Conservation (phyloP, 129 eudicot species). For the Ambrosia trifida region DNA sequence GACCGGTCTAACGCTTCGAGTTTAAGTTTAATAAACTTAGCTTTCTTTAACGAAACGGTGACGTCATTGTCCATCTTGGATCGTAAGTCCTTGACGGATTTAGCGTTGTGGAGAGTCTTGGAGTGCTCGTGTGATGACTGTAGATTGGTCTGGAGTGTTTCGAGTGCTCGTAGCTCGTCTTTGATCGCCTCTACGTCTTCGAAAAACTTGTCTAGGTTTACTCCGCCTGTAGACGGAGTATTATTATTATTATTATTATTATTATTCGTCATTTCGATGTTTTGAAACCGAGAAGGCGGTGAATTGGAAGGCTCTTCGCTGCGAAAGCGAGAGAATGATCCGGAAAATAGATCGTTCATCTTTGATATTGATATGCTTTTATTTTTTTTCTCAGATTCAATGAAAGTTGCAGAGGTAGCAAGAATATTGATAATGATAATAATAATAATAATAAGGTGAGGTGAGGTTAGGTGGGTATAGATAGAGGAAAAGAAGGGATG, state of each 20-base stretch:
- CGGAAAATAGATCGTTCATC: conserved; percentile 82
- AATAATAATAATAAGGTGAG: no score
- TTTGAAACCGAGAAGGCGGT: conserved; percentile 32
- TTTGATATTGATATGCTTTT: neutral
- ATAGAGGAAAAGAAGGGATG: conserved; percentile 10
- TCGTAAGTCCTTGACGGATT: conserved; percentile 54
- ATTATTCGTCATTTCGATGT: conserved; percentile 46
- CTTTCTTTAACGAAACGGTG: conserved; percentile 58
- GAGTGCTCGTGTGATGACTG: conserved; percentile 58
- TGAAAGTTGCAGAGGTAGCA: no score
- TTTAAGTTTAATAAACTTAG: conserved; percentile 61
- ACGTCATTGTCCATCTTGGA: conserved; percentile 72
- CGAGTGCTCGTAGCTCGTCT: conserved; percentile 60
- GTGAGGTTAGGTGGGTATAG: neutral
- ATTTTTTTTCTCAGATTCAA: no score
- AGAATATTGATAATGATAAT: no score
- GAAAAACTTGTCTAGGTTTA: conserved; percentile 71
- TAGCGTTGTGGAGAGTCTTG: conserved; percentile 79
- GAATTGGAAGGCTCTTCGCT: conserved; percentile 46
- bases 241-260: no score
- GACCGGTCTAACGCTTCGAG: conserved; percentile 67
- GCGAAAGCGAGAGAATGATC: conserved; percentile 66
- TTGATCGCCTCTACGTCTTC: conserved; percentile 73
- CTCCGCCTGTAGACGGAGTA: conserved; percentile 35
- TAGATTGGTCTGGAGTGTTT: conserved; percentile 51